Base-by-base conservation (phyloP, 106 monocot genomes). In the Hemerocallis citrina region DNA sequence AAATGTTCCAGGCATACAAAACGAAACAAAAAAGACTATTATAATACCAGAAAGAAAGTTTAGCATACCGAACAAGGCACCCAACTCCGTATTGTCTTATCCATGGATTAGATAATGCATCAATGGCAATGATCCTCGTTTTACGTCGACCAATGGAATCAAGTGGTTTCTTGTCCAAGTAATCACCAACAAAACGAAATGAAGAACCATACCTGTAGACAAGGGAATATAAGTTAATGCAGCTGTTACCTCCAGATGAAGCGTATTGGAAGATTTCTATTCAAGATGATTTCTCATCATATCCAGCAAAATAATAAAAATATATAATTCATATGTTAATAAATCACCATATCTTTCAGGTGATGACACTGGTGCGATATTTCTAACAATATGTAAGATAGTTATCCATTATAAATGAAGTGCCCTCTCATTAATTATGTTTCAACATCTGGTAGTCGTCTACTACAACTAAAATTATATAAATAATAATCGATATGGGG, bases 101-200 rank as follows among this genome's bases (percentile, higher is more conserved):
- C 66, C 79, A 69, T 40, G 91, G 87, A 64, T 37, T 31, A 33
- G 38, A 60, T 58, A 98, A 77, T 61, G 96, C 96, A 80, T 98
- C 91, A 38, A 98, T 82, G n/a, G 91, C 96, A 44, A 88, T 61
- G 27, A 98, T 88, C 59, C 71, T 81, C 33, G 81, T 88, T 66
- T 72, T 77, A 14, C 87, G 55, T 61, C 91, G 77, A 46, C 77
- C 65, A 27, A 77, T 39, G 32, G 59, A 47, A 82, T 98, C 96
- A 67, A 74, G n/a, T 59, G 66, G 81, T 64, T 77, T 88, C 32
- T 62, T 74, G 71, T 98, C 96, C 44, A 72, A 17, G 48, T 73
- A 82, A 36, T 88, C 77, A 57, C 87, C 91, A 33, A 62, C 47
- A 85, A 84, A 98, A 19, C 62, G 74, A 51, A 91, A 92, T 57